Percentiles rank a stretch among this genome's conserved stretches.
phyloP scores from a whole-genome alignment of 257 asterid species.

The Euphrasia confusa region DNA sequence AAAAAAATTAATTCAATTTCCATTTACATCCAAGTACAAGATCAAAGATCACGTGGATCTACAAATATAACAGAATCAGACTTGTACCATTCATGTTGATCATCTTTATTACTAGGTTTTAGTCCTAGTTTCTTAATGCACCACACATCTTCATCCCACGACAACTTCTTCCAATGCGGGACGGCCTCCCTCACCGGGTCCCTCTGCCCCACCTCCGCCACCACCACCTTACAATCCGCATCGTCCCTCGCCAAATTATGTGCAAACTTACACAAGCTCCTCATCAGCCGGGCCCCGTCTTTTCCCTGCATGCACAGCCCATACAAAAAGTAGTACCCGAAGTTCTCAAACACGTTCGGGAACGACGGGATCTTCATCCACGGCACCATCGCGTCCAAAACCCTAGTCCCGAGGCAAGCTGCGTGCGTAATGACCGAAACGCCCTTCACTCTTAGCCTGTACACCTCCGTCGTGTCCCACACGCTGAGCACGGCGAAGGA shows the following conservation, averaged over 20 bases:
- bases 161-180: conserved; percentile 74
- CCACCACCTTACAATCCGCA: conserved; percentile 44
- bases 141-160: conserved; percentile 88
- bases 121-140: conserved; percentile 57
- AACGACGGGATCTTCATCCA: conserved; percentile 69
- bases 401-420: conserved; percentile 54
- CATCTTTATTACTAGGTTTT: conserved; percentile 8
- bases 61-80: conserved; percentile 53
- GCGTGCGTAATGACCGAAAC: conserved; percentile 48
- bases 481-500: conserved; percentile 62
- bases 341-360: conserved; percentile 53
- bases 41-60: conserved; percentile 77
- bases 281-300: conserved; percentile 44
- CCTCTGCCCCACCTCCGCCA: conserved; percentile 62
- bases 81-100: conserved; percentile 41
- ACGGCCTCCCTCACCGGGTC: conserved; percentile 59
- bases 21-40: background rate
- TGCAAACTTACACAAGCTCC: conserved; percentile 40
- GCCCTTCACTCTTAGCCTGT: conserved; percentile 59
- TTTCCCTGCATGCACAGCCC: conserved; percentile 72
- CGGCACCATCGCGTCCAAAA: conserved; percentile 54
- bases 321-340: conserved; percentile 63
- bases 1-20: background rate
- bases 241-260: conserved; percentile 59
- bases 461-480: conserved; percentile 74